A percentile compares a stretch with the other conserved stretches of the same genome.
Conservation (phyloP, 306 rosid genomes). For the Quercus engelmannii region DNA sequence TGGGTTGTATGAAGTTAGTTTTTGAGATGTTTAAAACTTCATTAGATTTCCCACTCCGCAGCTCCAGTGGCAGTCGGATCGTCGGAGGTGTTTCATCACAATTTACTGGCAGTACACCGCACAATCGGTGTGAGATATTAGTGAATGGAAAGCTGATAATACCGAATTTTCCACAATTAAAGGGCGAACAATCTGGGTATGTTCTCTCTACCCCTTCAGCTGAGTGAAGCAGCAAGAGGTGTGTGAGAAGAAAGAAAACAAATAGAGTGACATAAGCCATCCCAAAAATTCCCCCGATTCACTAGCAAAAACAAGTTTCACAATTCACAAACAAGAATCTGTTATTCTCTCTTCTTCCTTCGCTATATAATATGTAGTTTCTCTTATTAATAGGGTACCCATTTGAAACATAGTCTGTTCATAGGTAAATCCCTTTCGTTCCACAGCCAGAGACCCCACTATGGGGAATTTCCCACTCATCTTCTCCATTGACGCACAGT, state of each 20-base stretch:
- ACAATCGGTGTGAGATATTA: neutral
- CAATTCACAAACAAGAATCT: too few relatives aligned
- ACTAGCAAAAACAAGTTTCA: too few relatives aligned
- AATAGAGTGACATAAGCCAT: neutral
- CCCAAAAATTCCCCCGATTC: too few relatives aligned
- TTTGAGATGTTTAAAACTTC: neutral
- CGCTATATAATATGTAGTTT: too few relatives aligned
- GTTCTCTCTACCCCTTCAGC: neutral
- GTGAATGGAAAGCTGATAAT: conserved; percentile 30
- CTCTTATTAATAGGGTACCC: too few relatives aligned
- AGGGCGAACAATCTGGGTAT: conserved; percentile 4
- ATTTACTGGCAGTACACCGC: conserved; percentile 32
- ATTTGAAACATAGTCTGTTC: too few relatives aligned
- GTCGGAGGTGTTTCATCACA: neutral
- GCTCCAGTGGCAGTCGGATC: neutral
- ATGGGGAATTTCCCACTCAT: too few relatives aligned
- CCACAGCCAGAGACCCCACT: too few relatives aligned
- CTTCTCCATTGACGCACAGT: too few relatives aligned
- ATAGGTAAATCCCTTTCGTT: too few relatives aligned
- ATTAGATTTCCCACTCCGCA: conserved; percentile 13
- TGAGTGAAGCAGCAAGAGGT: neutral
- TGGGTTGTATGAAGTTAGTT: neutral
- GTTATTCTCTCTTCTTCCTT: too few relatives aligned
- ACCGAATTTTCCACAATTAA: conserved; percentile 29
- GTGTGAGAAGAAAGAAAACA: conserved; percentile 8